Percentiles rank a stretch among this genome's conserved stretches.
phyloP scores from a whole-genome alignment of 345 rosid genomes.

The Gossypium turneri region DNA sequence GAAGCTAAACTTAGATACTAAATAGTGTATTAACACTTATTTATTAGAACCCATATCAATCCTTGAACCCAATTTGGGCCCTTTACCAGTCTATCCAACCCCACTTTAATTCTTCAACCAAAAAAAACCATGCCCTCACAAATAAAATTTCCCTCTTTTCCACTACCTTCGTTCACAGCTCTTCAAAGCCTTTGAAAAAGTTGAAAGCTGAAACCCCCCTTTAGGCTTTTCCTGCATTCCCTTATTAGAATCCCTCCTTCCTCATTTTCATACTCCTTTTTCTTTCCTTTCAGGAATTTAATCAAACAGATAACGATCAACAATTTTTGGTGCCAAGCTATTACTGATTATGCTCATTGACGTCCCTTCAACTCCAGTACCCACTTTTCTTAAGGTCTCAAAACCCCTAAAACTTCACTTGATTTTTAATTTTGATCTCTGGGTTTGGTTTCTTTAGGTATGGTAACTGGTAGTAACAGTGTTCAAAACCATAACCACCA shows the following conservation, averaged over 20 bases:
- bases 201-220: background rate
- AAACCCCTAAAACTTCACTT: constrained; percentile 10
- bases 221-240: constrained; percentile 1
- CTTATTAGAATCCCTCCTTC: background rate
- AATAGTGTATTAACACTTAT: no score
- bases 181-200: background rate
- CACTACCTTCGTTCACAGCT: background rate
- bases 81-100: background rate
- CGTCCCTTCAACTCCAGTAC: constrained; percentile 6
- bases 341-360: constrained; percentile 5
- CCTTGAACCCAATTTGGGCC: background rate
- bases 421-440: constrained; percentile 8
- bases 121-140: background rate
- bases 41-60: no score
- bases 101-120: background rate
- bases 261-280: background rate
- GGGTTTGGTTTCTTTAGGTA: constrained; percentile 19
- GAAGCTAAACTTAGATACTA: no score
- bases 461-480: constrained; percentile 47
- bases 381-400: constrained; percentile 32
- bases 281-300: background rate
- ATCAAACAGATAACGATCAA: background rate
- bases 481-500: constrained; percentile 36
- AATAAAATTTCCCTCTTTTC: constrained; percentile 8
- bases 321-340: background rate